These are phyloP conservation scores for Asterochloris erici DNA, from an alignment of 139 green algal species.

Conservation along the genomic window DNA sequence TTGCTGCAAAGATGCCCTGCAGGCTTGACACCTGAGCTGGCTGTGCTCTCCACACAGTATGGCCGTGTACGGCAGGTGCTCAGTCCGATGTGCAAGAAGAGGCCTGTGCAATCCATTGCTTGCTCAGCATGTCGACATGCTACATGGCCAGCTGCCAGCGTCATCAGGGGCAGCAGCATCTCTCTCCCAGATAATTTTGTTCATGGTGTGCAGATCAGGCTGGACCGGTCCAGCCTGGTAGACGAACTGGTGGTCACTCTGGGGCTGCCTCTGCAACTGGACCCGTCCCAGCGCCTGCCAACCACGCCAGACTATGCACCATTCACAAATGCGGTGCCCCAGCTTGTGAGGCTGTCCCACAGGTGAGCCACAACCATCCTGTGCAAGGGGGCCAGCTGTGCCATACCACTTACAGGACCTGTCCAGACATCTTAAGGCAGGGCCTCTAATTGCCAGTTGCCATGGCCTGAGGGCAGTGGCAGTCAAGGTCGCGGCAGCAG, in stretches of 20 bases:
- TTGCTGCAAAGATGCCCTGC: too few relatives aligned
- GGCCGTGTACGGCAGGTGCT: too few relatives aligned
- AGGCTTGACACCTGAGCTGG: too few relatives aligned
- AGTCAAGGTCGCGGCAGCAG: too few relatives aligned
- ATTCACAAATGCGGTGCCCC: slow-evolving; percentile 44
- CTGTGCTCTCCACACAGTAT: too few relatives aligned
- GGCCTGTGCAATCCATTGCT: too few relatives aligned
- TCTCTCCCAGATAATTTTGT: not conserved
- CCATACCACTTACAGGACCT: not conserved
- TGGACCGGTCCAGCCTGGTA: not conserved
- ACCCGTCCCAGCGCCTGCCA: not conserved
- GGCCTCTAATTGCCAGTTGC: too few relatives aligned
- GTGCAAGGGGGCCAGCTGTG: not conserved
- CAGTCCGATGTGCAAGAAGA: too few relatives aligned
- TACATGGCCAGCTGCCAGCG: too few relatives aligned
- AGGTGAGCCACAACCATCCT: slow-evolving; percentile 17
- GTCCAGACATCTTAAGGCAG: too few relatives aligned
- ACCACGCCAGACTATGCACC: slow-evolving; percentile 35
- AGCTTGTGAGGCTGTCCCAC: slow-evolving; percentile 29
- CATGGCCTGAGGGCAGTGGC: too few relatives aligned
- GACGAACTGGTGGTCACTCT: slow-evolving; percentile 33
- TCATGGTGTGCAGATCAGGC: not conserved
- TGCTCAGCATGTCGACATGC: too few relatives aligned
- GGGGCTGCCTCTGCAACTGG: slow-evolving; percentile 46
- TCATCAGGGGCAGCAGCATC: not conserved